Evolutionary conservation across 2,329 filamentous ascomycete species (phyloP), one percentile per base, ranked within the genome.

Genomic region (Massarina eburnea): DNA sequence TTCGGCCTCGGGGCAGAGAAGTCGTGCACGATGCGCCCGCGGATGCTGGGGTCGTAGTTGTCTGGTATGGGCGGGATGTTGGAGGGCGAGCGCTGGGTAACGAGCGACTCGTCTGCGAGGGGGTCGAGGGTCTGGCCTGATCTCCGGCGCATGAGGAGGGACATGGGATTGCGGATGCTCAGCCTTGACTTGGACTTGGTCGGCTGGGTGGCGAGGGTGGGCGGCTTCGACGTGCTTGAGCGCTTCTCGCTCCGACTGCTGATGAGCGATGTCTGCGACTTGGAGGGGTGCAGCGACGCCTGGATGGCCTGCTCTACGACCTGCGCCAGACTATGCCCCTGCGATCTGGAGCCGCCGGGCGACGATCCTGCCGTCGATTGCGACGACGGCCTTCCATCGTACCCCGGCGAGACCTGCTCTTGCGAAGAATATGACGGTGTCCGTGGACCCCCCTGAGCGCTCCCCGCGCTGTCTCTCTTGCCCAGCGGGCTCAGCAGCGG

Each of bases 21-120:
- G 57, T 86, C 83, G 67, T 86, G 82, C 1, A 85, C 75, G 18
- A 82, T 77, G 39, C 79, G 83, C 15, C 82, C 83, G 41, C 80
- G 76, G 47, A 85, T 85, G 42, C 81, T 75, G 10, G 82, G 81
- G 55, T 84, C 81, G 57, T 82, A 84, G 55, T 83, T 79, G 46
- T 82, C 81, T 2, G 80, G 80, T 42, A 81, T 73, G 2, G 78
- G 74, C 2, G 67, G 66, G 15, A 79, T 69, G 34, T 67, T 63
- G 7, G 64, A 53, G 10, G 76, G 59, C 40, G 72, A 78, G 30
- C 72, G 73, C 21, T 76, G 73, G 17, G 73, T 76, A 24, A 78
- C 73, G 6, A 76, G 75, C 15, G 74, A 68, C 35, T 82, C 78
- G 24, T 82, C 79, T 10, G 74, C 66, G 1, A 73, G 60, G 22